Base-by-base conservation (phyloP, 176 grass and related monocot genomes). In the Zoysia japonica region DNA sequence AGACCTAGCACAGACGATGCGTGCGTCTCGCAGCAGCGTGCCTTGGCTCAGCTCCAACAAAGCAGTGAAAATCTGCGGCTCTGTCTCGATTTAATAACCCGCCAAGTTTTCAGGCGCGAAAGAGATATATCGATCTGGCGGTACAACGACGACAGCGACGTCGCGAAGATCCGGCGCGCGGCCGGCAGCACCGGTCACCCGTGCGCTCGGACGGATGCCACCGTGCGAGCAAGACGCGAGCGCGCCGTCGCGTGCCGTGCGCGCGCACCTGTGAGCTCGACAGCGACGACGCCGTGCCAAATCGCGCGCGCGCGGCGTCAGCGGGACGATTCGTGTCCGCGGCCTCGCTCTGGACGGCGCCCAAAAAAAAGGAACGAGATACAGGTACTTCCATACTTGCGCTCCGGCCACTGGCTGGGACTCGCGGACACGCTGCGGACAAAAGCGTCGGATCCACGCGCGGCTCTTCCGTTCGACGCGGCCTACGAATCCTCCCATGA, bases 141-240 rank as follows among this genome's bases (percentile, higher is more conserved):
- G 28, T 28, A 28, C 28, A 28, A 28, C 28, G 28, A 28, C 7
- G 69, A 88, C 61, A 61, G 49, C 9, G 86, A 75, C 69, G 82
- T 51, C 35, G 56, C 5, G 47, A 4, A 52, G 20, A 70, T 17
- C 37, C 28, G 28, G 28, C 28, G 28, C 28, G 28, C 28, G 28
- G 28, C 28, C 28, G 0, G 28, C 2, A 42, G 77, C 13, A 10
- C 10, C 39, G 38, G 45, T 37, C 62, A 4, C 17, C 12, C 3
- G 11, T 9, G 15, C 38, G 28, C 28, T 28, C 28, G 0, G 48
- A 0, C 2, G 2, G 45, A 69, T 37, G 40, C 7, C 78, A 11
- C 65, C 11, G 59, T 48, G 79, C 28, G 28, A 28, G 28, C 56
- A 71, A 2, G 17, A 17, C 48, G 13, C 15, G 44, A 19, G 11